Conservation (phyloP, 2,329 filamentous ascomycete genomes). For the Ceratocystis harringtonii region DNA sequence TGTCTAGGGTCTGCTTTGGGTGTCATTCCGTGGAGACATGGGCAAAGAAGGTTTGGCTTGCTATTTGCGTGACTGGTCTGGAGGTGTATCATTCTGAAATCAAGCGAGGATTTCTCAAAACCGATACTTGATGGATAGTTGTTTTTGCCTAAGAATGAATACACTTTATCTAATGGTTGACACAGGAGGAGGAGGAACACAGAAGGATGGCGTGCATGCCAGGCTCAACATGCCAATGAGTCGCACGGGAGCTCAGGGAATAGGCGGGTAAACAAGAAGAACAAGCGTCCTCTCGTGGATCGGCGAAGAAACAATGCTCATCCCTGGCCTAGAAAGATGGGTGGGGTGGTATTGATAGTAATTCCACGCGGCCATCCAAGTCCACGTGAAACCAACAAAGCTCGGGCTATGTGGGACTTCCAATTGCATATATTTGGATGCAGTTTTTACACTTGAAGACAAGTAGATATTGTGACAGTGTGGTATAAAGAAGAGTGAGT, state of each 20-base stretch:
- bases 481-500: neutral
- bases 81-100: neutral
- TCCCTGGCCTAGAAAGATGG: neutral
- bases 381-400: neutral
- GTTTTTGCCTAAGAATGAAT: neutral
- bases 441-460: too few relatives aligned
- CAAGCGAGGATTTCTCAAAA: constrained; percentile 4
- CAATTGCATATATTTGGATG: neutral
- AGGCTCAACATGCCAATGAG: neutral
- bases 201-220: constrained; percentile 2
- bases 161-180: neutral
- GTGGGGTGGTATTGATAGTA: neutral
- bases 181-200: neutral
- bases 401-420: neutral
- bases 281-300: neutral
- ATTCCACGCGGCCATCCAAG: neutral
- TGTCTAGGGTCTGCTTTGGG: too few relatives aligned
- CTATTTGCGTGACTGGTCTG: neutral
- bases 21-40: too few relatives aligned
- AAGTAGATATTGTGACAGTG: too few relatives aligned
- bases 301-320: neutral
- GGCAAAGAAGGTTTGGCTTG: neutral
- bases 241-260: neutral
- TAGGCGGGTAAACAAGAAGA: neutral
- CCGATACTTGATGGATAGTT: neutral